phyloP scores from a whole-genome alignment of 2,329 filamentous ascomycete genomes.

The Diplocarpon rosae region DNA sequence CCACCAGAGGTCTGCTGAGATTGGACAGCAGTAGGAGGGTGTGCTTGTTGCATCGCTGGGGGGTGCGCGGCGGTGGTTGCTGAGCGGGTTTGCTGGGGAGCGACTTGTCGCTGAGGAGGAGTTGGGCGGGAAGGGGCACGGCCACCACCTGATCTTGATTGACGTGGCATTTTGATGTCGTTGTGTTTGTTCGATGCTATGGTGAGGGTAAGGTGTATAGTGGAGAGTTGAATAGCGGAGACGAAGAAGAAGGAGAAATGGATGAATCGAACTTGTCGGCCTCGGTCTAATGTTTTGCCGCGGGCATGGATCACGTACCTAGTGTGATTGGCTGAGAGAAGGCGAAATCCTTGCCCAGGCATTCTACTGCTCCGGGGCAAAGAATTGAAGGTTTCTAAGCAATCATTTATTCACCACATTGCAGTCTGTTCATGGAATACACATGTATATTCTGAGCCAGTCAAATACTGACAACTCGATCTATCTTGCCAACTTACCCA shows the following conservation, averaged over 20 bases:
- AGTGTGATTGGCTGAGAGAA: conserved; percentile 16
- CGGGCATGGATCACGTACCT: background rate
- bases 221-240: conserved; percentile 1
- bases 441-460: too few relatives aligned
- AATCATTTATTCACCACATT: too few relatives aligned
- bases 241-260: conserved; percentile 2
- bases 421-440: too few relatives aligned
- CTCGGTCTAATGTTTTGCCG: conserved; percentile 7
- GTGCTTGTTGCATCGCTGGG: conserved; percentile 37
- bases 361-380: background rate
- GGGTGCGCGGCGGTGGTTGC: conserved; percentile 51
- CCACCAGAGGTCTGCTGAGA: conserved; percentile 41
- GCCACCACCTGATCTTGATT: conserved; percentile 52
- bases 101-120: conserved; percentile 44
- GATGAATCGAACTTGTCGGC: conserved; percentile 8
- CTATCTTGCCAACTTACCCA: too few relatives aligned
- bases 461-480: too few relatives aligned
- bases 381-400: too few relatives aligned
- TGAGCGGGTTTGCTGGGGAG: conserved; percentile 54
- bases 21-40: conserved; percentile 36
- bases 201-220: conserved; percentile 1
- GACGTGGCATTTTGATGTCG: conserved; percentile 57
- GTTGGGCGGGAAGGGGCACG: conserved; percentile 57
- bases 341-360: conserved; percentile 2
- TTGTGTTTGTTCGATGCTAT: background rate